phyloP scores from a whole-genome alignment of 345 rosid species.

The Alliaria petiolata region DNA sequence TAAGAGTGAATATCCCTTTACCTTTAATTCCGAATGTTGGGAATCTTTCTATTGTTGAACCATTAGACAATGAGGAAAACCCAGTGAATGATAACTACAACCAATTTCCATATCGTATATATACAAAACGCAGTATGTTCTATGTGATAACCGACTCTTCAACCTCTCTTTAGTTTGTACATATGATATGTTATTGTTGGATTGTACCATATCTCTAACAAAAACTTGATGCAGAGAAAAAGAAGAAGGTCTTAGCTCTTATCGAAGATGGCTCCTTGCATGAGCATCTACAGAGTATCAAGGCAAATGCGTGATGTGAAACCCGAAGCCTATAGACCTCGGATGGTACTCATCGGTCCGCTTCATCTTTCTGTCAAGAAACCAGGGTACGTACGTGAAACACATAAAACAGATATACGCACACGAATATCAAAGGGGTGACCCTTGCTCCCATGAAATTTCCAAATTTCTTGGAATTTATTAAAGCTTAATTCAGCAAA shows the following conservation, averaged over 20 bases:
- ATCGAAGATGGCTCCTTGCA: not conserved
- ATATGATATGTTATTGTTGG: not conserved
- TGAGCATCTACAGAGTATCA: not conserved
- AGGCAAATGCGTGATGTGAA: not conserved
- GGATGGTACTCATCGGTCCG: not conserved
- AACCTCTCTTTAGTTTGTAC: too few species aligned
- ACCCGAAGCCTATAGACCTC: slow-evolving; percentile 7
- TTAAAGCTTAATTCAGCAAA: too few species aligned
- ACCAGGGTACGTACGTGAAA: not conserved
- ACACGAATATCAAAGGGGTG: not conserved
- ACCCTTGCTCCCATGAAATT: too few species aligned
- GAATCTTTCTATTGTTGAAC: too few species aligned
- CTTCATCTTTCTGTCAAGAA: not conserved
- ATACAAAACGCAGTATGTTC: too few species aligned
- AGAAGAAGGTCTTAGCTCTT: not conserved
- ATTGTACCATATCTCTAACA: not conserved
- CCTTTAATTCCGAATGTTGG: too few species aligned
- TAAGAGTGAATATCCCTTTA: too few species aligned
- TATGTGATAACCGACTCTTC: too few species aligned
- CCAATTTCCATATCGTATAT: too few species aligned
- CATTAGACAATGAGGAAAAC: too few species aligned
- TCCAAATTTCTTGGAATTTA: too few species aligned
- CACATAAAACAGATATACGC: not conserved
- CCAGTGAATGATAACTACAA: too few species aligned
- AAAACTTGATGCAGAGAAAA: not conserved